Conservation (phyloP, 441 rosid species). For the Gossypium lobatum region DNA sequence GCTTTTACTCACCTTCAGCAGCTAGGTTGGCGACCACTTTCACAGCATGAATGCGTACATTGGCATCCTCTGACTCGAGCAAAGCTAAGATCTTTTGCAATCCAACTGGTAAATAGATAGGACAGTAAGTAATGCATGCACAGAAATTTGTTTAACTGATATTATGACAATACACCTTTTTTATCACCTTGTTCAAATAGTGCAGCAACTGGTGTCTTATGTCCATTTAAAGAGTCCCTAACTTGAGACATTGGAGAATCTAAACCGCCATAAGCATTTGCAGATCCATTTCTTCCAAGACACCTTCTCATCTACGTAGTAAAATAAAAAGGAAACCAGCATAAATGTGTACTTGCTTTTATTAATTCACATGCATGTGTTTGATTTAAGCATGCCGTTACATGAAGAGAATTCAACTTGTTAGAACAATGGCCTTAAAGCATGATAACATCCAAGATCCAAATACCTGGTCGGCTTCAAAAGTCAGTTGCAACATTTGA, state of each 20-base stretch:
- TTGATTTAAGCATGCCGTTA: not conserved
- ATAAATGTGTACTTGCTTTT: not conserved
- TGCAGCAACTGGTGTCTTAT: conserved; percentile 46
- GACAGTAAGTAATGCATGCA: conserved; percentile 16
- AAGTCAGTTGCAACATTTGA: conserved; percentile 77
- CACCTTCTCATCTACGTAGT: conserved; percentile 56
- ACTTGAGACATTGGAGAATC: conserved; percentile 53
- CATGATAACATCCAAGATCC: conserved; percentile 5
- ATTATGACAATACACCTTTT: conserved; percentile 12
- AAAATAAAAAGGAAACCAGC: not conserved
- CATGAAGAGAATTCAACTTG: not conserved
- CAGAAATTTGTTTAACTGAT: not conserved
- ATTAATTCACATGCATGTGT: not conserved
- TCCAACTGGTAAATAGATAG: conserved; percentile 61
- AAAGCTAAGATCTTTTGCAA: conserved; percentile 81
- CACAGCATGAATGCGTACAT: conserved; percentile 89
- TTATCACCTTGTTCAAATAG: conserved; percentile 45
- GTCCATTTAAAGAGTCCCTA: conserved; percentile 57
- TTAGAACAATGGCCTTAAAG: not conserved
- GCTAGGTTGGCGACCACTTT: conserved; percentile 97
- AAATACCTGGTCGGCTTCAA: conserved; percentile 90
- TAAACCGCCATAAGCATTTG: conserved; percentile 43
- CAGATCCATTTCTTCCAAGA: conserved; percentile 55
- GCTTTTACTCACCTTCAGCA: conserved; percentile 70
- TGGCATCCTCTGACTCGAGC: conserved; percentile 92